phyloP scores from a whole-genome alignment of 2,329 filamentous ascomycete genomes.

The Bimuria novae-zelandiae region DNA sequence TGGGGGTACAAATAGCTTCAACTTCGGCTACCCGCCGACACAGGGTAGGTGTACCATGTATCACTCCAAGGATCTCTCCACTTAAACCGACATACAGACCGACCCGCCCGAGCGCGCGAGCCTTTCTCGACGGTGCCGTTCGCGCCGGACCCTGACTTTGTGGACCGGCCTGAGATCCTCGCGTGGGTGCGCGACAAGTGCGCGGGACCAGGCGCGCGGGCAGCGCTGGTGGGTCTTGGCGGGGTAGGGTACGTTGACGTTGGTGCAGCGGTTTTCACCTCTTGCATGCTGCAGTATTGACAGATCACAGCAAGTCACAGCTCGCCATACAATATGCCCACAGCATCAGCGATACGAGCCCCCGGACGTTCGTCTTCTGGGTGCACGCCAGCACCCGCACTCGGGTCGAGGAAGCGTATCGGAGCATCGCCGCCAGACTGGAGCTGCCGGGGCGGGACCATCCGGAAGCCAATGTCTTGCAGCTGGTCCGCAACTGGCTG shows the following conservation, averaged over 20 bases:
- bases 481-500: constrained; percentile 21
- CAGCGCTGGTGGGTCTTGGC: constrained; percentile 29
- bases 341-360: constrained; percentile 7
- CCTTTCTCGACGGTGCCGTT: constrained; percentile 33
- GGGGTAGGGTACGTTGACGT: constrained; percentile 27
- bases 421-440: constrained; percentile 17
- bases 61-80: background rate
- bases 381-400: constrained; percentile 14
- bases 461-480: constrained; percentile 13
- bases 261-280: too few species aligned
- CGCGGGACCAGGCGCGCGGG: constrained; percentile 11
- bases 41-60: background rate
- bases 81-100: background rate
- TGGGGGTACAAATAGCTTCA: constrained; percentile 19
- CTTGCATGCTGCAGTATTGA: too few species aligned
- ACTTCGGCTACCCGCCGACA: constrained; percentile 7
- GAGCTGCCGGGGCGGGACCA: constrained; percentile 14
- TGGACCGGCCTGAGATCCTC: constrained; percentile 22
- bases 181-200: constrained; percentile 8
- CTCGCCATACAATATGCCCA: constrained; percentile 24
- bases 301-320: constrained; percentile 21
- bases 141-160: constrained; percentile 26
- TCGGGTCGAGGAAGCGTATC: constrained; percentile 16
- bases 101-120: constrained; percentile 6
- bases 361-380: constrained; percentile 21